Conservation (phyloP, 169 alveolate genomes). For the Amoebophrya sp. region DNA sequence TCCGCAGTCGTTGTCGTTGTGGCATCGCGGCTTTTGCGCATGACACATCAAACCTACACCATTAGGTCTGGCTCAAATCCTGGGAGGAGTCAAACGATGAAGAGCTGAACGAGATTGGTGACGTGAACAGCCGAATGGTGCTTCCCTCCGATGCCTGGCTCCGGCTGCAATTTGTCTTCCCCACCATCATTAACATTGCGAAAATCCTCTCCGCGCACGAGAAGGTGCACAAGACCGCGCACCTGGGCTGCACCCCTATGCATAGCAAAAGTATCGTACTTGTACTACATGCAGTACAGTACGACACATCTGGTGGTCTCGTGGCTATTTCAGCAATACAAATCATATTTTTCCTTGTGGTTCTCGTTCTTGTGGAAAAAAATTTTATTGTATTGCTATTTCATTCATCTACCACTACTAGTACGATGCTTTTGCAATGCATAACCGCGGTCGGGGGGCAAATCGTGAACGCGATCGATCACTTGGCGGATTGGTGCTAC, state of each 20-base stretch:
- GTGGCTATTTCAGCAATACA: no score
- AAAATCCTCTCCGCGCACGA: not conserved
- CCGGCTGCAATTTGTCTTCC: not conserved
- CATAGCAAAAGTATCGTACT: not conserved
- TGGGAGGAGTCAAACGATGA: not conserved
- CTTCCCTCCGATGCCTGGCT: slow-evolving; percentile 6
- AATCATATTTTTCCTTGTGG: not conserved
- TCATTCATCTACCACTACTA: not conserved
- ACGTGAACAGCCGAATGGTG: not conserved
- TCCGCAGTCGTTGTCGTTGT: no score
- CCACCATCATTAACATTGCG: not conserved
- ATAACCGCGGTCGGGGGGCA: no score
- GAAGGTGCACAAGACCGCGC: not conserved
- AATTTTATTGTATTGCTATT: no score
- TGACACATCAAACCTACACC: not conserved
- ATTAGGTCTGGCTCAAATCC: not conserved
- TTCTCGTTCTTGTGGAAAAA: not conserved
- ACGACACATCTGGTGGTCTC: no score
- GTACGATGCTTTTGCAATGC: not conserved
- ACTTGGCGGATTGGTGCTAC: not conserved
- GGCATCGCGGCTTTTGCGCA: no score
- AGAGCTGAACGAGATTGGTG: no score
- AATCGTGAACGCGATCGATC: not conserved
- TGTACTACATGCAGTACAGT: not conserved
- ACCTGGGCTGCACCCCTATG: not conserved